Evolutionary conservation across 441 rosid genomes (phyloP), one percentile per base, ranked within the genome.

Genomic region (Croton laevigatus): DNA sequence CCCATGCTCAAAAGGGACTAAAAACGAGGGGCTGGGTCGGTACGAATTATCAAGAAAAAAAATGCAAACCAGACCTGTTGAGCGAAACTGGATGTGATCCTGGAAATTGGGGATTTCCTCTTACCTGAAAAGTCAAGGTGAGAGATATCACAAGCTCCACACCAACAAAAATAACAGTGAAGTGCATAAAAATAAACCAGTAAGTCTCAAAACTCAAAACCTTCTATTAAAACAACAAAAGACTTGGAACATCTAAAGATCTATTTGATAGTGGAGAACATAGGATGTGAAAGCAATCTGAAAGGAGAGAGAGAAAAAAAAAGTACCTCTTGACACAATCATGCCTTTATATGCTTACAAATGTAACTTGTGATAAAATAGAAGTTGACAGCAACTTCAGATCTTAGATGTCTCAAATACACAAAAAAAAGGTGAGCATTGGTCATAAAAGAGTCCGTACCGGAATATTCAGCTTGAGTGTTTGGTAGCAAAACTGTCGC

Each of bases 1-100:
- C 14, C 10, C 49, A 60, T 37, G 49, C 66, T 60, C 51, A 70
- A 17, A 42, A 19, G 12, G 32, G 44, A 45, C n/a, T 8, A 22
- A 53, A 3, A 6, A 57, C 19, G 59, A 13, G 69, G 42, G 40
- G n/a, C 19, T 11, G 66, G 32, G 8, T 5, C 17, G 6, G 55
- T 3, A 38, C 49, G 42, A 65, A 68, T 16, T 12, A 37, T 58
- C 8, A 45, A 42, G 3, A 38, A 48, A 70, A 4, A 66, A 69
- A 59, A 62, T 44, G 59, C 42, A 68, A 42, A 73, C 14, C 45
- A 64, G 44, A 96, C 99, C 99, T 91, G 93, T 84, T 87, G 72
- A 96, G 91, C 68, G 99, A 96, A 70, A 96, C 99, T 45, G 99
- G 99, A 71, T 96, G 99, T 34, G 99, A 96, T 57, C 99, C 99